Evolutionary conservation across 495 filamentous ascomycete genomes (phyloP), one percentile per base, ranked within the genome.

Genomic region (Chaetomium fimeti): DNA sequence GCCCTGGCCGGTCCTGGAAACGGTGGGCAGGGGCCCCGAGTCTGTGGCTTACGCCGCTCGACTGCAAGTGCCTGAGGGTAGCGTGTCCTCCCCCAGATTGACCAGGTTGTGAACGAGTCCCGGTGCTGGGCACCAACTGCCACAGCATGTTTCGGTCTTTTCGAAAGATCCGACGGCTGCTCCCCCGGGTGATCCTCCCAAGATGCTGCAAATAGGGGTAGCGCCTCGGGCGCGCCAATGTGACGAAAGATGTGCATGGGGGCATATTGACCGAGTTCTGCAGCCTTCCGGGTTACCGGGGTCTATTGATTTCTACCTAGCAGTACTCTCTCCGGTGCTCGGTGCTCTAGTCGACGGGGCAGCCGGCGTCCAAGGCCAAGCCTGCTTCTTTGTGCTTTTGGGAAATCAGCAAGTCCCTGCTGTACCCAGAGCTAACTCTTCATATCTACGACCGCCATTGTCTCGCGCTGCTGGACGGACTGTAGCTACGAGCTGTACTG

Each of bases 1-100:
- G 20, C 5, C 22, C 32, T 53, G 20, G 2, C 43, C 58, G 45
- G 45, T 45, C 51, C 6, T 29, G 42, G 29, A 47, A 45, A 47
- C 22, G 42, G n/a, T 47, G 40, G 27, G 27, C 57, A 28, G 12
- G 57, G 25, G 57, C 16, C 25, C 13, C 2, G 38, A 18, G 20
- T 27, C 57, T 48, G 57, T 59, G 40, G 57, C 43, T 53, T 42
- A 22, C 48, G 27, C 45, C 45, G n/a, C n/a, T n/a, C n/a, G 58
- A n/a, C 47, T 13, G 36, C 20, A 36, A 16, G 49, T 36, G 36
- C 22, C 60, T 53, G 60, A 29, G 48, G 49, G 16, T 32, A 54
- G 24, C 22, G 60, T 18, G n/a, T 20, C 18, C 20, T 45, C 13
- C 18, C 13, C 6, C n/a, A 13, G 9, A 48, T 13, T 12, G n/a